Percentiles rank a stretch among this genome's conserved stretches.
Conservation (phyloP, 257 asterid genomes). For the Linderniella brevidens region DNA sequence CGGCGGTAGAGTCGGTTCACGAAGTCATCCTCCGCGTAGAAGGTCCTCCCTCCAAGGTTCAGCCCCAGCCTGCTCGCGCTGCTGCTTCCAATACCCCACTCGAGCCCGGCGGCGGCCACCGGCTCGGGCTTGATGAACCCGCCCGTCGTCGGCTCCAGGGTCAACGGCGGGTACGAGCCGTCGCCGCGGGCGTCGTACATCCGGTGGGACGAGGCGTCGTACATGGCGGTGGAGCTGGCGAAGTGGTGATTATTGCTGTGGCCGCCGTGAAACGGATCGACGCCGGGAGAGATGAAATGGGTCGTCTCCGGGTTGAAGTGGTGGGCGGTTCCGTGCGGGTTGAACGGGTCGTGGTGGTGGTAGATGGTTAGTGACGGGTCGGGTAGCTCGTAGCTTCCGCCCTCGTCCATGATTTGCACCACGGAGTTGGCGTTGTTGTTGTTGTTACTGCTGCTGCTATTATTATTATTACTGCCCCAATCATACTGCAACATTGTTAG, state of each 20-base stretch:
- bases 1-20: conserved; percentile 96
- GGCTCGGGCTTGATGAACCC: conserved; percentile 76
- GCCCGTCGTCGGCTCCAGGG: conserved; percentile 46
- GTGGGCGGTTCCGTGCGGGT: conserved; percentile 24
- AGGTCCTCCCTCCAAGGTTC: conserved; percentile 80
- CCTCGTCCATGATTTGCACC: too few species aligned
- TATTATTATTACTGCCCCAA: conserved; percentile 31
- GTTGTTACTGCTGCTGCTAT: too few species aligned
- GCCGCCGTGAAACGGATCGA: not conserved
- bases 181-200: conserved; percentile 35
- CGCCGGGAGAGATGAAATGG: too few species aligned
- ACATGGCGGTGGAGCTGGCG: too few species aligned
- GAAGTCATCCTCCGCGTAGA: conserved; percentile 84
- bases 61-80: conserved; percentile 50
- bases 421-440: too few species aligned
- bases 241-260: too few species aligned
- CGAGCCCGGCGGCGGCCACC: conserved; percentile 24
- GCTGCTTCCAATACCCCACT: conserved; percentile 10
- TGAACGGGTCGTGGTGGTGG: conserved; percentile 25
- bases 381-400: too few species aligned
- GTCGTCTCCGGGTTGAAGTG: conserved; percentile 25
- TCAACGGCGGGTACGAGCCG: conserved; percentile 28
- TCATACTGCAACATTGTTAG: conserved; percentile 68
- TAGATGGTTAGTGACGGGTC: too few species aligned
- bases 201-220: too few species aligned